Evolutionary conservation across 495 filamentous ascomycete genomes (phyloP).

Genomic region (Aspergillus cavernicola): DNA sequence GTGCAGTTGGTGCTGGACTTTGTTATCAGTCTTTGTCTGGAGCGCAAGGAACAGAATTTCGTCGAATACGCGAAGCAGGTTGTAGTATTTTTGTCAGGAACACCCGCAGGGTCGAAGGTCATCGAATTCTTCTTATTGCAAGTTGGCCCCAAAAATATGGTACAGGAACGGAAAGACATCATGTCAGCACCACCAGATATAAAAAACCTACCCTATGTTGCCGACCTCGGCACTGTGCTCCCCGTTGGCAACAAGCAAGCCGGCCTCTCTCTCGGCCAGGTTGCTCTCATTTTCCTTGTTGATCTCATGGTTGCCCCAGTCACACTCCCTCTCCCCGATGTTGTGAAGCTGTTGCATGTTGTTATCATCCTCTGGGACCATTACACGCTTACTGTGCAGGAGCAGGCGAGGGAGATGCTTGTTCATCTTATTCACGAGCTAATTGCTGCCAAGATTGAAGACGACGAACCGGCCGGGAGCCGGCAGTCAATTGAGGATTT

Average conservation of each 20-base stretch:
- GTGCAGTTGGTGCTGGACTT: constrained; percentile 93
- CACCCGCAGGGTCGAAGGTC: constrained; percentile 84
- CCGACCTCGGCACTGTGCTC: constrained; percentile 73
- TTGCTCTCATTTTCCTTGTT: constrained; percentile 89
- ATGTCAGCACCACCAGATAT: constrained; percentile 71
- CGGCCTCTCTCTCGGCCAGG: constrained; percentile 85
- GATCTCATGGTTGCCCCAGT: constrained; percentile 94
- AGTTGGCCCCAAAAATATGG: constrained; percentile 87
- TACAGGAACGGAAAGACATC: constrained; percentile 74
- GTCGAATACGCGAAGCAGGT: constrained; percentile 97
- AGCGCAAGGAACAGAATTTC: constrained; percentile 93
- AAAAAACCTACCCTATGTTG: constrained; percentile 76
- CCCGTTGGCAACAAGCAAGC: constrained; percentile 87
- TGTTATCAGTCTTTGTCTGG: constrained; percentile 87
- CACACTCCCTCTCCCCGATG: constrained; percentile 67
- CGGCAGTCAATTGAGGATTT: constrained; percentile 79
- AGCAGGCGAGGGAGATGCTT: constrained; percentile 95
- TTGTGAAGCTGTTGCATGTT: constrained; percentile 84
- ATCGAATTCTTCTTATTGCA: constrained; percentile 90
- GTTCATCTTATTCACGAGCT: constrained; percentile 97
- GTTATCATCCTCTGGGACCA: constrained; percentile 95
- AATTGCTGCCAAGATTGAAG: constrained; percentile 84
- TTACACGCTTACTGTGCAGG: constrained; percentile 90
- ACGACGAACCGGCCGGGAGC: constrained; percentile 59
- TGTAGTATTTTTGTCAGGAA: constrained; percentile 90